A percentile compares a stretch with the other conserved stretches of the same genome.
phyloP scores from a whole-genome alignment of 2,329 filamentous ascomycete species.

The Colletotrichum musae region DNA sequence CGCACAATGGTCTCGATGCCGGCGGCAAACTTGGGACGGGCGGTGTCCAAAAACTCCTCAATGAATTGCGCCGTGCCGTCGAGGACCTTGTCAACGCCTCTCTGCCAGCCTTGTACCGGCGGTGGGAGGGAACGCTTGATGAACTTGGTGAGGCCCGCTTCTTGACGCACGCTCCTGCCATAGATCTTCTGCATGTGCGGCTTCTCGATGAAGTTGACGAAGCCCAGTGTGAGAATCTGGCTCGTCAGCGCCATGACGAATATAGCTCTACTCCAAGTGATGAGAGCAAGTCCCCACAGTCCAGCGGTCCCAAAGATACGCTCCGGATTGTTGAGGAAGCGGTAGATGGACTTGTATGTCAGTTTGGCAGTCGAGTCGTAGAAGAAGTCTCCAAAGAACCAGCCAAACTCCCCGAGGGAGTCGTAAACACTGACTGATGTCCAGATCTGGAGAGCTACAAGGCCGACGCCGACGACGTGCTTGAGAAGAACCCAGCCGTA shows the following conservation, averaged over 20 bases:
- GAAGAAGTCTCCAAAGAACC: slow-evolving; percentile 99
- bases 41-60: slow-evolving; percentile 89
- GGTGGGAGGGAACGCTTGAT: slow-evolving; percentile 88
- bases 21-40: slow-evolving; percentile 86
- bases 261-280: slow-evolving; percentile 90
- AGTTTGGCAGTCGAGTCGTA: slow-evolving; percentile 90
- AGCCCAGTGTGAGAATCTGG: slow-evolving; percentile 86
- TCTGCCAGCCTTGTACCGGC: slow-evolving; percentile 86
- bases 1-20: slow-evolving; percentile 90
- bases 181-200: slow-evolving; percentile 99
- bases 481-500: slow-evolving; percentile 89
- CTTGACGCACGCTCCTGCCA: slow-evolving; percentile 83
- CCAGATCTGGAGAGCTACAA: slow-evolving; percentile 93
- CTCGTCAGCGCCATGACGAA: slow-evolving; percentile 89
- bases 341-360: slow-evolving; percentile 97
- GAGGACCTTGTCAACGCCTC: slow-evolving; percentile 88
- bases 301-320: slow-evolving; percentile 93
- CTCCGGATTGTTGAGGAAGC: slow-evolving; percentile 98
- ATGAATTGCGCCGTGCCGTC: slow-evolving; percentile 90
- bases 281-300: slow-evolving; percentile 94
- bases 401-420: slow-evolving; percentile 96
- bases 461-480: slow-evolving; percentile 85
- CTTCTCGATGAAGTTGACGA: slow-evolving; percentile 94
- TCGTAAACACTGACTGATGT: slow-evolving; percentile 94
- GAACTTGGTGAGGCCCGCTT: slow-evolving; percentile 93